These are phyloP conservation scores for Gynostemma pentaphyllum DNA, from an alignment of 306 rosid species.

Conservation along the genomic window DNA sequence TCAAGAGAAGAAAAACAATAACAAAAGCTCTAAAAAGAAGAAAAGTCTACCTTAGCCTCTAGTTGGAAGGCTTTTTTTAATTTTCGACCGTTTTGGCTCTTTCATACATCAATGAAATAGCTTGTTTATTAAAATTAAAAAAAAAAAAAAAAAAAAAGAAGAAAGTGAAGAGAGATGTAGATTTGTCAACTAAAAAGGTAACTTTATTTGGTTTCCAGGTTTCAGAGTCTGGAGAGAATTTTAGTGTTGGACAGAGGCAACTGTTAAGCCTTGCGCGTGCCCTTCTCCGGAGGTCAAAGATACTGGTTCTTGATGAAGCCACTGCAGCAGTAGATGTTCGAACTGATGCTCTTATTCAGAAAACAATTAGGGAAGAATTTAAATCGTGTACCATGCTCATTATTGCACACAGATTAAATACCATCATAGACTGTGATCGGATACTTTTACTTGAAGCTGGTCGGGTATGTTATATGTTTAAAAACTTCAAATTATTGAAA, in stretches of 20 bases:
- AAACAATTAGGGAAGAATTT: conserved; percentile 86
- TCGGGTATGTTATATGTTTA: conserved; percentile 33
- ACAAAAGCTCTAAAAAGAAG: too few relatives aligned
- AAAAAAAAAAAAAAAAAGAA: not conserved
- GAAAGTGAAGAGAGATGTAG: not conserved
- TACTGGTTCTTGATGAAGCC: conserved; percentile 87
- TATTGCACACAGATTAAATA: conserved; percentile 83
- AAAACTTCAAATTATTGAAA: not conserved
- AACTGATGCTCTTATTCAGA: conserved; percentile 87
- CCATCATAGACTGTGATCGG: conserved; percentile 67
- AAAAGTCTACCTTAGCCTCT: too few relatives aligned
- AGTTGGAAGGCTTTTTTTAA: too few relatives aligned
- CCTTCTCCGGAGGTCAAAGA: conserved; percentile 68
- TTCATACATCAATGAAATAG: too few relatives aligned
- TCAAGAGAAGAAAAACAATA: too few relatives aligned
- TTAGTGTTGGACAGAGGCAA: conserved; percentile 93
- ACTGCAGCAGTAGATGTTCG: conserved; percentile 95
- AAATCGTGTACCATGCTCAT: conserved; percentile 81
- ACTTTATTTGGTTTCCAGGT: conserved; percentile 35
- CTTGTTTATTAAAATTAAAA: not conserved
- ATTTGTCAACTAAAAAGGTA: not conserved
- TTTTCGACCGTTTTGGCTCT: too few relatives aligned
- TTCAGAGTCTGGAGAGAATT: conserved; percentile 86
- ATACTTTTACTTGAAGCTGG: conserved; percentile 75
- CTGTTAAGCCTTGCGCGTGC: conserved; percentile 86